Base-by-base conservation (phyloP, 768 basidiomycete species). In the Russula brevipes region DNA sequence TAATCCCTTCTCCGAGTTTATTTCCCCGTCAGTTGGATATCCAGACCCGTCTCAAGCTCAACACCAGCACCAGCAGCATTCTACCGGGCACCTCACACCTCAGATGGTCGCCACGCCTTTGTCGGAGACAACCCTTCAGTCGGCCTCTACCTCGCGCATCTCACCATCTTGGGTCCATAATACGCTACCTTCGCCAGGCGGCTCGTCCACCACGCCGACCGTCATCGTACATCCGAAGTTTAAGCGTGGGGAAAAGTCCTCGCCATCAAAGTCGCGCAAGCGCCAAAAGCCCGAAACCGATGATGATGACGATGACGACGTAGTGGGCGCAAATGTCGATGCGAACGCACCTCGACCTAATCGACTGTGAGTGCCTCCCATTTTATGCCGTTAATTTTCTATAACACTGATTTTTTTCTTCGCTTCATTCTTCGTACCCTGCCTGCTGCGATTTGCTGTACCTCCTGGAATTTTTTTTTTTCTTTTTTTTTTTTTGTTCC, bases 291-390 rank as follows among this genome's bases (percentile, higher is more conserved):
- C 59, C 2, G 63, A 64, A 17, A 60, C 46, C 4, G 63, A 64
- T 33, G 35, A 59, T 4, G 63, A 64, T 38, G 63, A 64, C 2
- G 63, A 64, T 0, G 58, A 60, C 0, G 59, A 64, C 4, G 8
- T 30, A 35, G 10, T 42, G 17, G 52, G 51, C 7, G 17, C 30
- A 11, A 38, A 47, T 16, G 6, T 54, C 12, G 57, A 53, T 19
- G 14, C 53, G 1, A 55, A 38, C 35, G 3, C 14, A 16, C 19
- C 39, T 16, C 63, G 58, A 36, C 46, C 63, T 9, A 64, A 64
- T 52, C 63, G 63, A 38, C 63, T 64, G 63, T 64, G 54, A 55
- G 63, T 46, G 17, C 11, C 33, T 45, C 31, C 14, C 24, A 9
- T 31, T 60, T 55, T 58, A 44, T 59, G 31, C 14, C 0, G 24